Conservation (phyloP, 768 basidiomycete species). For the Cystobasidium ongulense region DNA sequence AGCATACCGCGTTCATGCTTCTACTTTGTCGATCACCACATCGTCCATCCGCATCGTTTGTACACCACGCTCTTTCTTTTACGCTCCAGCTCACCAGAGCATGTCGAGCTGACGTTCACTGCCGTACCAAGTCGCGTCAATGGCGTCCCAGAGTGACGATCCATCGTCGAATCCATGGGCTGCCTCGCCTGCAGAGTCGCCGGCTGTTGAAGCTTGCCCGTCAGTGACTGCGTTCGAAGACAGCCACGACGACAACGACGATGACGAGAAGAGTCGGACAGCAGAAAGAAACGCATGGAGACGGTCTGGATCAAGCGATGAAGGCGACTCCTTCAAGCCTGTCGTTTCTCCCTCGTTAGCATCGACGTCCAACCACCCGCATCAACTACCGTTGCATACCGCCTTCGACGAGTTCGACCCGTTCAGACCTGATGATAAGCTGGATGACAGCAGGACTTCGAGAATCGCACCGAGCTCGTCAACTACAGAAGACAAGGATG, state of each 20-base stretch:
- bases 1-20: no score
- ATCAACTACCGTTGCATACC: not conserved
- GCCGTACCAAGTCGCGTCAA: not conserved
- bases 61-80: no score
- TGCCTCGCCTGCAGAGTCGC: not conserved
- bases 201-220: not conserved
- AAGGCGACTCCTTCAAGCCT: not conserved
- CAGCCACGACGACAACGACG: not conserved
- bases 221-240: no score
- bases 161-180: not conserved
- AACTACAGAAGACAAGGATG: not conserved
- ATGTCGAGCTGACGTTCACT: no score
- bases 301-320: not conserved
- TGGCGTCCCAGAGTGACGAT: not conserved
- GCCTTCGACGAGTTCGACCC: slow-evolving; percentile 29
- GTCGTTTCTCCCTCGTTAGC: no score
- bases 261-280: not conserved
- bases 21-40: no score
- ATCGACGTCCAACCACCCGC: no score
- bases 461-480: not conserved
- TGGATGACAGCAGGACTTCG: not conserved
- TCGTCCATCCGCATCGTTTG: no score
- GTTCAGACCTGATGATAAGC: slow-evolving; percentile 2
- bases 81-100: no score
- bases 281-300: not conserved